These are phyloP conservation scores for Drosera spatulata DNA, from an alignment of 179 eudicot species.

Conservation along the genomic window DNA sequence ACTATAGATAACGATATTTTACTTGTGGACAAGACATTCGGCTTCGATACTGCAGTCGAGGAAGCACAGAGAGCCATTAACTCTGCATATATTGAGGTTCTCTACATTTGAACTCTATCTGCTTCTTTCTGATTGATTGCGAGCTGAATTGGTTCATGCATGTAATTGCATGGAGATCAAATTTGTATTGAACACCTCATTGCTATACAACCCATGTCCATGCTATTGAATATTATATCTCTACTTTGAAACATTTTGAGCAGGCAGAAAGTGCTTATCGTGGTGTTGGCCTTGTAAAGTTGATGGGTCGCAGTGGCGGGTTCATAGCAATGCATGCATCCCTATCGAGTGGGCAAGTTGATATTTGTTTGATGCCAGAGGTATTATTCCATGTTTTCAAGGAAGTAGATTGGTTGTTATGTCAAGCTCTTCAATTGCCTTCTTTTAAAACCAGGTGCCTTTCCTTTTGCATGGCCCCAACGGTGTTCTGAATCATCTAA, in stretches of 20 bases:
- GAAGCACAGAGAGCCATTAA: conserved; percentile 98
- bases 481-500: conserved; percentile 81
- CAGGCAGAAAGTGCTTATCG: conserved; percentile 99
- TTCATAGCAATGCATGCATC: conserved; percentile 99
- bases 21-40: conserved; percentile 98
- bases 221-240: too few species aligned
- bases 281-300: conserved; percentile 91
- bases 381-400: conserved; percentile 25
- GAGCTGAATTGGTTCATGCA: neutral
- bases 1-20: conserved; percentile 97
- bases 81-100: conserved; percentile 96
- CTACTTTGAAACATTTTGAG: too few species aligned
- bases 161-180: too few species aligned
- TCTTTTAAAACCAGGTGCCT: conserved; percentile 44
- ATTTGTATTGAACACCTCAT: too few species aligned
- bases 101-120: neutral
- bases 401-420: conserved; percentile 2
- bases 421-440: neutral
- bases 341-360: conserved; percentile 98
- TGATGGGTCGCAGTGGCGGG: conserved; percentile 99
- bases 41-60: conserved; percentile 99
- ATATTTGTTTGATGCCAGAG: conserved; percentile 98
- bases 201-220: too few species aligned
- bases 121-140: neutral
- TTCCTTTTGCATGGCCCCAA: conserved; percentile 87